A percentile compares a stretch with the other conserved stretches of the same genome.
Conservation (phyloP, 345 rosid species). For the Corchorus capsularis region DNA sequence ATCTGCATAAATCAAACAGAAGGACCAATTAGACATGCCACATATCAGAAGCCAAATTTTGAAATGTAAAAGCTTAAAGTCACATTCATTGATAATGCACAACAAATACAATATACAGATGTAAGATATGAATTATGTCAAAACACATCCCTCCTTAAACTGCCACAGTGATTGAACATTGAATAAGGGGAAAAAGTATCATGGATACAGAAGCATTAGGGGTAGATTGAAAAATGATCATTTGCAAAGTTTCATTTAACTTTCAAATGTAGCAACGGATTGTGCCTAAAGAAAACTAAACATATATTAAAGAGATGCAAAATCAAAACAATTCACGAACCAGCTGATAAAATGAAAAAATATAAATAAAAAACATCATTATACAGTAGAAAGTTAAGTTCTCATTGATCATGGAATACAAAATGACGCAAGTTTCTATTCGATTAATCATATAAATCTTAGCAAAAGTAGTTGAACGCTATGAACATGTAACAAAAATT, state of each 20-base stretch:
- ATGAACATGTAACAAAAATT: neutral
- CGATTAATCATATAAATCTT: neutral
- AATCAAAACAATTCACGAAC: neutral
- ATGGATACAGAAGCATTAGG: neutral
- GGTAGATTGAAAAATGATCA: neutral
- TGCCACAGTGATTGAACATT: neutral
- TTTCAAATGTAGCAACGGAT: neutral
- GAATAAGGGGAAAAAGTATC: neutral
- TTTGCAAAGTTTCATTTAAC: neutral
- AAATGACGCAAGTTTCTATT: neutral
- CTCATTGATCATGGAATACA: neutral
- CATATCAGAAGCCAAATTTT: constrained; percentile 13
- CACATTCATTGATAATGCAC: neutral
- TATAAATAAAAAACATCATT: neutral
- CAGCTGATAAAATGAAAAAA: neutral
- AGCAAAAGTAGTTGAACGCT: neutral
- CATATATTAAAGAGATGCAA: neutral
- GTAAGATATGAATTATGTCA: neutral
- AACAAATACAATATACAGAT: neutral
- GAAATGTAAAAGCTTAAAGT: neutral
- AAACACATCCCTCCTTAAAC: neutral
- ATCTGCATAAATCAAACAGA: constrained; percentile 58
- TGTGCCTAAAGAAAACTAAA: neutral
- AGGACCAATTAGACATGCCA: constrained; percentile 18
- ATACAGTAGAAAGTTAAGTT: neutral